phyloP scores from a whole-genome alignment of 306 rosid species.

The Adenanthera pavonina region DNA sequence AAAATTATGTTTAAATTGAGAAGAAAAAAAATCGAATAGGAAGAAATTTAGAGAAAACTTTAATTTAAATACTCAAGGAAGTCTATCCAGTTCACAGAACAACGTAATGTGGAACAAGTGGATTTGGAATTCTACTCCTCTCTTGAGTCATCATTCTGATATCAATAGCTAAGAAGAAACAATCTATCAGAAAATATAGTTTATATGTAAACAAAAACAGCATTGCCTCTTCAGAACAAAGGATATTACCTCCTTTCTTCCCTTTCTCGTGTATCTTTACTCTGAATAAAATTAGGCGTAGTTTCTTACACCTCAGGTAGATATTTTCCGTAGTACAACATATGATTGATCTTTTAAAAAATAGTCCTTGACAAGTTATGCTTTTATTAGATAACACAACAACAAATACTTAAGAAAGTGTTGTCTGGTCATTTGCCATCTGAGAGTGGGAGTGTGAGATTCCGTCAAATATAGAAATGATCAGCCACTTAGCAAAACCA shows the following conservation, averaged over 20 bases:
- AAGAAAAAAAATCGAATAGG: too few relatives aligned
- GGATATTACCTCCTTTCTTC: background rate
- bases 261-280: background rate
- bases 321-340: background rate
- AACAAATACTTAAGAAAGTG: background rate
- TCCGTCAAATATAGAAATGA: conserved; percentile 35
- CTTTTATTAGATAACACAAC: too few relatives aligned
- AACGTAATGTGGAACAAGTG: background rate
- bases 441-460: conserved; percentile 17
- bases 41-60: too few relatives aligned
- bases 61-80: too few relatives aligned
- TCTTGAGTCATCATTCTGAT: background rate
- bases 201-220: background rate
- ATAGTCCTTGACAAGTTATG: too few relatives aligned
- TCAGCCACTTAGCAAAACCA: conserved; percentile 31
- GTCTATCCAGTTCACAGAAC: background rate
- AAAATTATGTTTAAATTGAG: too few relatives aligned
- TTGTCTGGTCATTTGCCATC: background rate
- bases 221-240: background rate
- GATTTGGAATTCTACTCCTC: background rate
- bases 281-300: background rate
- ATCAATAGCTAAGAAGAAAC: background rate
- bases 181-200: background rate
- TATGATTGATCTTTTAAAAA: too few relatives aligned
- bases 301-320: background rate